Percentiles rank a stretch among this genome's conserved stretches.
Conservation (phyloP, 257 asterid genomes). For the Dorcoceras hygrometricum region DNA sequence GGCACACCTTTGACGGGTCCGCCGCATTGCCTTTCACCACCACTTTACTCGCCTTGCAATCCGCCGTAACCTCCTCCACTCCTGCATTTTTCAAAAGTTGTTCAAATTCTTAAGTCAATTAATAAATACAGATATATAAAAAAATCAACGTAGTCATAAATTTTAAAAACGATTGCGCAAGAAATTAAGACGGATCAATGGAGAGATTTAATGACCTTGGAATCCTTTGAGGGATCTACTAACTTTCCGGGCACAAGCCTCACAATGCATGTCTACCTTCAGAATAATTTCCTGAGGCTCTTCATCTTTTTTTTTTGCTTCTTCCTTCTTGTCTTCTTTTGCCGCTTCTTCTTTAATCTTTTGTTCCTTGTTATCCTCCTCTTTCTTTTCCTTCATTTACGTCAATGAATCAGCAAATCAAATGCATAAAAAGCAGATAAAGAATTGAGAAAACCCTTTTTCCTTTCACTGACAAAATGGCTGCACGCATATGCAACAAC, state of each 20-base stretch:
- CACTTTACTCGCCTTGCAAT: slow-evolving; percentile 70
- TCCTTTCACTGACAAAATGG: background rate
- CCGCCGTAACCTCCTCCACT: slow-evolving; percentile 64
- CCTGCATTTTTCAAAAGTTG: slow-evolving; percentile 31
- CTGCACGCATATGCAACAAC: background rate
- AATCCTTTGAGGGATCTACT: slow-evolving; percentile 65
- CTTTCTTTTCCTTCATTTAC: slow-evolving; percentile 41
- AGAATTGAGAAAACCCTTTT: slow-evolving; percentile 16
- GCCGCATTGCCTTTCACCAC: slow-evolving; percentile 74
- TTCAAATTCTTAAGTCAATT: background rate
- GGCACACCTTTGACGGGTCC: slow-evolving; percentile 67
- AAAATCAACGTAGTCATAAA: no score
- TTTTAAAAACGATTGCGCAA: no score
- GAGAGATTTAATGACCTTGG: slow-evolving; percentile 38
- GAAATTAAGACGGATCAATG: background rate
- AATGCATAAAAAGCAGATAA: background rate
- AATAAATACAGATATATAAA: no score
- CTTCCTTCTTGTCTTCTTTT: slow-evolving; percentile 20
- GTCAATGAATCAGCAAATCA: background rate
- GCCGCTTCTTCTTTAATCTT: slow-evolving; percentile 9
- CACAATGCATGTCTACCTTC: slow-evolving; percentile 87
- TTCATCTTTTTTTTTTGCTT: slow-evolving; percentile 28
- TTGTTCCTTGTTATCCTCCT: slow-evolving; percentile 28
- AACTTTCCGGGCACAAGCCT: slow-evolving; percentile 88
- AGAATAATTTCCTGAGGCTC: slow-evolving; percentile 52